A percentile compares a stretch with the other conserved stretches of the same genome.
These are phyloP conservation scores for Phytophthora aleatoria DNA, from an alignment of 352 stramenopile species.

Conservation along the genomic window DNA sequence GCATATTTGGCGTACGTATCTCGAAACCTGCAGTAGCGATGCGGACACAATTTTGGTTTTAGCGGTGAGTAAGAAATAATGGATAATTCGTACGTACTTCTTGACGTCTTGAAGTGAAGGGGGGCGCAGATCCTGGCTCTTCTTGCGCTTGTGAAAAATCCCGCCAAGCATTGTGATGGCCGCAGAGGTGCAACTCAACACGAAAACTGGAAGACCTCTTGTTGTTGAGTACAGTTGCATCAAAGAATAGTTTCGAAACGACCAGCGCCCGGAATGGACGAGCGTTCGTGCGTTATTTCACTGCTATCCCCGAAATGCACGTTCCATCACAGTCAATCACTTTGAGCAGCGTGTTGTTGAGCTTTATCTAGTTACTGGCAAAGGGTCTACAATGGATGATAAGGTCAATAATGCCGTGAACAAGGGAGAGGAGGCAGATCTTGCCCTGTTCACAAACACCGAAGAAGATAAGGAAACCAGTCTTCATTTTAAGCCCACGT, in stretches of 20 bases:
- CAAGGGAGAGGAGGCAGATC: slow-evolving; percentile 3
- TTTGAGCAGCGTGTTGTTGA: background rate
- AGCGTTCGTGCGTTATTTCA: slow-evolving; percentile 7
- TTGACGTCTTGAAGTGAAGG: slow-evolving; percentile 82
- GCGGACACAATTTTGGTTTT: background rate
- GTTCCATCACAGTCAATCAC: background rate
- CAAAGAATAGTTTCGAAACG: slow-evolving; percentile 43
- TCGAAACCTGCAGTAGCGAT: slow-evolving; percentile 51
- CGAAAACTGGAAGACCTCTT: slow-evolving; percentile 3
- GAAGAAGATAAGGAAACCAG: slow-evolving; percentile 44
- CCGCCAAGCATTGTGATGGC: slow-evolving; percentile 54
- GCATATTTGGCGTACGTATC: slow-evolving; percentile 71
- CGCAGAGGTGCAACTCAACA: background rate
- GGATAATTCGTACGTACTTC: slow-evolving; percentile 33
- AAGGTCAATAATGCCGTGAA: slow-evolving; percentile 10
- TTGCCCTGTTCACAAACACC: background rate
- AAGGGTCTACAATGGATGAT: slow-evolving; percentile 5
- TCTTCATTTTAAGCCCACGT: slow-evolving; percentile 48
- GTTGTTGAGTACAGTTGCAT: background rate
- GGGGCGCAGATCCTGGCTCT: slow-evolving; percentile 73
- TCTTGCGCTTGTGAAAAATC: slow-evolving; percentile 85
- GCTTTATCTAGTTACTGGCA: slow-evolving; percentile 1
- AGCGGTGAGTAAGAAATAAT: background rate
- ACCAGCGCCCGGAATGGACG: slow-evolving; percentile 16
- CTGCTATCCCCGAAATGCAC: background rate